Evolutionary conservation across 129 eudicot genomes (phyloP).

Genomic region (Scalesia atractyloides): DNA sequence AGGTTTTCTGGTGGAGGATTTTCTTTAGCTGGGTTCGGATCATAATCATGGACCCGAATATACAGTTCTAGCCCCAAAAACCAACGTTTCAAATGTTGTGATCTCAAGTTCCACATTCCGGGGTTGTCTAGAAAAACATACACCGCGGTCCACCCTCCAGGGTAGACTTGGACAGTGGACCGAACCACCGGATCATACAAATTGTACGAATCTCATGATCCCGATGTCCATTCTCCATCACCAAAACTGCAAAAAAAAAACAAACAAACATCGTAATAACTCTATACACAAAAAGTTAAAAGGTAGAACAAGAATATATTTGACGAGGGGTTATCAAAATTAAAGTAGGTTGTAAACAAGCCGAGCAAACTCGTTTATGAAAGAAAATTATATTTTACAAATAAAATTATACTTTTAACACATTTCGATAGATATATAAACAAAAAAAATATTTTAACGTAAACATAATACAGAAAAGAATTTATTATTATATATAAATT

Average conservation of each 20-base stretch:
- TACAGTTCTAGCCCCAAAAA: constrained; percentile 64
- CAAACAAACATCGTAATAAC: too few species aligned
- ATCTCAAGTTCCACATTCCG: constrained; percentile 83
- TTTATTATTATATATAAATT: too few species aligned
- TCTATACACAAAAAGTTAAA: too few species aligned
- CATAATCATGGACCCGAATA: constrained; percentile 56
- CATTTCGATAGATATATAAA: too few species aligned
- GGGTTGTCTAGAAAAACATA: constrained; percentile 68
- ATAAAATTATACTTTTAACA: too few species aligned
- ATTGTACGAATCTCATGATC: constrained; percentile 49
- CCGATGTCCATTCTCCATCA: constrained; percentile 57
- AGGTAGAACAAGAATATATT: too few species aligned
- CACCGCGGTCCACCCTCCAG: constrained; percentile 65
- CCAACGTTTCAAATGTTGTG: constrained; percentile 65
- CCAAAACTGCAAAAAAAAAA: constrained; percentile 51
- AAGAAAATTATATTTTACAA: too few species aligned
- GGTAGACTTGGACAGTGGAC: constrained; percentile 68
- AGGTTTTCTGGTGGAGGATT: constrained; percentile 63
- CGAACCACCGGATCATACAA: constrained; percentile 75
- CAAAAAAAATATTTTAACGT: too few species aligned
- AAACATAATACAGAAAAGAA: too few species aligned
- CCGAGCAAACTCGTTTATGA: too few species aligned
- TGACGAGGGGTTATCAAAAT: too few species aligned
- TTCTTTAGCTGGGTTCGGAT: constrained; percentile 75
- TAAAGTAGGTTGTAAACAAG: too few species aligned